Evolutionary conservation across 2,329 filamentous ascomycete genomes (phyloP).

Genomic region (Ceratocystis cubensis): DNA sequence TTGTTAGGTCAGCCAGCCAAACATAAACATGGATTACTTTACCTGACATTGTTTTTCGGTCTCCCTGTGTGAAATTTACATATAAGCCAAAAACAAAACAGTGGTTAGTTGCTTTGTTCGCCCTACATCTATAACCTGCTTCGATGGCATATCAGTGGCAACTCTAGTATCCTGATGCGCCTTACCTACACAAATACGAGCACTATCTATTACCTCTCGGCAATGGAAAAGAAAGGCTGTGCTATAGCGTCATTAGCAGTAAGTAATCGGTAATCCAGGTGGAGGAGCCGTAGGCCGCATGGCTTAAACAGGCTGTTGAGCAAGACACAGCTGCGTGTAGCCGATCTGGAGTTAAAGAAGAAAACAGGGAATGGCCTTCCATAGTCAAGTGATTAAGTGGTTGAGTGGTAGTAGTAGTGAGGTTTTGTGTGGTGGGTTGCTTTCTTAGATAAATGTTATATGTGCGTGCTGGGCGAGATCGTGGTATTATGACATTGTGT

Average conservation of each 20-base stretch:
- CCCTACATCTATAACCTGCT: background rate
- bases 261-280: background rate
- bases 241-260: slow-evolving; percentile 1
- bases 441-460: background rate
- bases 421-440: background rate
- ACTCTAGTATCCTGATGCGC: background rate
- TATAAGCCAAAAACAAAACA: background rate
- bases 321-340: slow-evolving; percentile 2
- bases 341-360: background rate
- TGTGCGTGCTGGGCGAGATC: background rate
- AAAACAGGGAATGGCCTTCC: background rate
- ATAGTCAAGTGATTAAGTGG: too few species aligned
- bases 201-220: background rate
- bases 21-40: background rate
- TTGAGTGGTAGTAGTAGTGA: background rate
- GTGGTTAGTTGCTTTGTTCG: background rate
- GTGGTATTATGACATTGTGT: background rate
- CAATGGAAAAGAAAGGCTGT: background rate
- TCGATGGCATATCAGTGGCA: background rate
- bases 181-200: background rate
- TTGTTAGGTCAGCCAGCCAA: background rate
- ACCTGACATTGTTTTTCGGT: background rate
- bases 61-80: background rate
- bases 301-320: background rate
- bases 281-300: background rate